Conservation (phyloP, 345 rosid genomes). For the Clarkia xantiana region DNA sequence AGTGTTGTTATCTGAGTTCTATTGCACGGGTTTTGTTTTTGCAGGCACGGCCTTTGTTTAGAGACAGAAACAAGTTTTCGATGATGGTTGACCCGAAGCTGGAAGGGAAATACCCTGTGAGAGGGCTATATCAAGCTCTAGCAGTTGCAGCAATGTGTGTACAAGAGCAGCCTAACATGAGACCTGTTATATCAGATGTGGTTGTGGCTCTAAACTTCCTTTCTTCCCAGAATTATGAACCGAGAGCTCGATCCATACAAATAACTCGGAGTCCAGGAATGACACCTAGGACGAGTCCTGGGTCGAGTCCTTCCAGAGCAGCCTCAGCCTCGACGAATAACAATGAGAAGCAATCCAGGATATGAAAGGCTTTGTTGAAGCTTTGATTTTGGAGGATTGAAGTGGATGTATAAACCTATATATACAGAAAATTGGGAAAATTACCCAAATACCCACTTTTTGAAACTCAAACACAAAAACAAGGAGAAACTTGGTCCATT, state of each 20-base stretch:
- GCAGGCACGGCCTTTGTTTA: slow-evolving; percentile 83
- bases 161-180: slow-evolving; percentile 73
- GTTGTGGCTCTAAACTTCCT: slow-evolving; percentile 69
- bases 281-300: slow-evolving; percentile 14
- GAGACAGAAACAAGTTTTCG: slow-evolving; percentile 59
- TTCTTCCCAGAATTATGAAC: slow-evolving; percentile 47
- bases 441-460: too few species aligned
- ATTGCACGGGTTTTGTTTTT: neutral
- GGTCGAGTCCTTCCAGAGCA: neutral
- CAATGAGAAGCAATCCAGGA: too few species aligned
- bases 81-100: slow-evolving; percentile 70
- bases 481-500: too few species aligned
- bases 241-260: slow-evolving; percentile 14
- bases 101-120: slow-evolving; percentile 51
- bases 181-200: slow-evolving; percentile 66
- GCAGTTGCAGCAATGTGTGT: slow-evolving; percentile 94
- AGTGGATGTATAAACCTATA: too few species aligned
- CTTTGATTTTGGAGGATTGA: too few species aligned
- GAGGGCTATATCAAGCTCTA: slow-evolving; percentile 80
- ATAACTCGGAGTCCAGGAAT: too few species aligned
- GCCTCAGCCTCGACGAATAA: neutral
- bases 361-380: too few species aligned
- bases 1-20: neutral
- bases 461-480: too few species aligned
- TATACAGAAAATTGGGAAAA: too few species aligned